phyloP scores from a whole-genome alignment of 2,329 filamentous ascomycete species.

The Lecanicillium sp. region DNA sequence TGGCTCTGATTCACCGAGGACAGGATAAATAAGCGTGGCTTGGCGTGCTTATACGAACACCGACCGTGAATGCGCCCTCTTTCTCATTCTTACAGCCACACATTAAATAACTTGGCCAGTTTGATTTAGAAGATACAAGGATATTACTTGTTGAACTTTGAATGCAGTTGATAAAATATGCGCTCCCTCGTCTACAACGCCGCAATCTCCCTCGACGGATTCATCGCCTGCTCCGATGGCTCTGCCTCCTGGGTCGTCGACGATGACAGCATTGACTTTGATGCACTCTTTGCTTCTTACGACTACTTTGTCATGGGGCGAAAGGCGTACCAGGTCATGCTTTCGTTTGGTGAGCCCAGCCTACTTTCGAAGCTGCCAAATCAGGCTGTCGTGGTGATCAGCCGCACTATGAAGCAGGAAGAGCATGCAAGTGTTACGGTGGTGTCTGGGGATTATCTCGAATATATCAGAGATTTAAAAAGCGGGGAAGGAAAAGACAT shows the following conservation, averaged over 20 bases:
- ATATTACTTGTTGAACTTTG: too few relatives aligned
- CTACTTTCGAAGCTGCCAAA: conserved; percentile 13
- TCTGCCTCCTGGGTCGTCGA: conserved; percentile 22
- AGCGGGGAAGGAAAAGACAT: conserved; percentile 16
- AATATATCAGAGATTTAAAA: conserved; percentile 15
- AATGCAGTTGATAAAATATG: too few relatives aligned
- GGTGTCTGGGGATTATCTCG: conserved; percentile 12
- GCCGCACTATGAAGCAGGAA: conserved; percentile 11
- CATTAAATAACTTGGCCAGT: too few relatives aligned
- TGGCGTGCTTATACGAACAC: too few relatives aligned
- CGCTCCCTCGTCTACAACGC: conserved; percentile 22
- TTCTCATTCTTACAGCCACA: too few relatives aligned
- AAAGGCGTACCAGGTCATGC: conserved; percentile 24
- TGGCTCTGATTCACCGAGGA: too few relatives aligned
- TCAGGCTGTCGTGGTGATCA: conserved; percentile 21
- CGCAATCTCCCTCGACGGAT: conserved; percentile 25
- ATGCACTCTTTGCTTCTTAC: conserved; percentile 21
- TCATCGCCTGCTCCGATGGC: conserved; percentile 21
- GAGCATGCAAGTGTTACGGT: conserved; percentile 18
- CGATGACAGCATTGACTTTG: conserved; percentile 24
- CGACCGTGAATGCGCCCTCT: too few relatives aligned
- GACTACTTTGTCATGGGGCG: conserved; percentile 26
- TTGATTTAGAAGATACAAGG: too few relatives aligned
- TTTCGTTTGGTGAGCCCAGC: conserved; percentile 11
- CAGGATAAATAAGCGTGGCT: too few relatives aligned